Conservation (phyloP, 225 moss, liverwort and hornwort species). For the Rhytidiadelphus loreus region DNA sequence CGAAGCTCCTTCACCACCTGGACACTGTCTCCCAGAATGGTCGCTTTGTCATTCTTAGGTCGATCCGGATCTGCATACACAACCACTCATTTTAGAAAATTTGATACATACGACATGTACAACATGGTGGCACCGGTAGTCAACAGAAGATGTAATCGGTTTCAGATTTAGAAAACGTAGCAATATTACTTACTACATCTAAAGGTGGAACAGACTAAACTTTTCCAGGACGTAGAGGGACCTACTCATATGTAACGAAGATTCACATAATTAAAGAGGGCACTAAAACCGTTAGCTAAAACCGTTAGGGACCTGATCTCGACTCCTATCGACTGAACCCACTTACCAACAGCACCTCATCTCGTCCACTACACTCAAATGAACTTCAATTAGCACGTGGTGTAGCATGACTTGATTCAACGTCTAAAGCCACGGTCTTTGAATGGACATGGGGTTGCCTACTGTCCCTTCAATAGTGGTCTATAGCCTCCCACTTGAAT, state of each 20-base stretch:
- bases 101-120: background rate
- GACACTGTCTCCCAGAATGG: slow-evolving; percentile 91
- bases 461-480: background rate
- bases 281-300: no score
- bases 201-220: background rate
- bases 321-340: background rate
- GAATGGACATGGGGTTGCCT: background rate
- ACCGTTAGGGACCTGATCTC: background rate
- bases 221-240: background rate
- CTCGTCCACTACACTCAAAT: background rate
- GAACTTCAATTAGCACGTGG: background rate
- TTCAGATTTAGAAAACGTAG: background rate
- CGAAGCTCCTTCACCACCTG: slow-evolving; percentile 86
- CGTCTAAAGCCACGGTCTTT: background rate
- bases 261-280: background rate
- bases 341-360: background rate
- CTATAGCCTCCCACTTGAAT: background rate
- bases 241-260: background rate
- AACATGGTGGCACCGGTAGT: background rate
- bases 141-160: background rate
- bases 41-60: slow-evolving; percentile 97
- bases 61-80: slow-evolving; percentile 82
- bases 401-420: background rate
- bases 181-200: background rate
- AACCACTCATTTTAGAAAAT: background rate